Base-by-base conservation (phyloP, 306 rosid genomes). In the Casuarina cunninghamiana region DNA sequence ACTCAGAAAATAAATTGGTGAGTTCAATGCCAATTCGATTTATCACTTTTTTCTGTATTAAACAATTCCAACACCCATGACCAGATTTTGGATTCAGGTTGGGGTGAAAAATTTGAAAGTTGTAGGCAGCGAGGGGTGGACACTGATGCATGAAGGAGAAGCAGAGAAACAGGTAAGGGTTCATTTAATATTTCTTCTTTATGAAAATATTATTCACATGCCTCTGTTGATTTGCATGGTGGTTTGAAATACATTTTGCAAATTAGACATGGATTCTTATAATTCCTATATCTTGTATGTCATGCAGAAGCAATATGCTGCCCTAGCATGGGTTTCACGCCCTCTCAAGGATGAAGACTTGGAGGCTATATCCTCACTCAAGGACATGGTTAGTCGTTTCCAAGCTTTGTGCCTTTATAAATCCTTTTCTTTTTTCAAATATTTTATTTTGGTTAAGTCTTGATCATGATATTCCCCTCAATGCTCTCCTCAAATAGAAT, bases 101-200 rank as follows among this genome's bases (percentile, higher is more conserved):
- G 88, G 90, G 39, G 89, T 92, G 75, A 92, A 88, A 84, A 92
- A 92, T 93, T 81, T 95, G 81, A 92, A 89, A 86, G 74, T 87
- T 35, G 91, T 86, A 71, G 91, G 91, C 55, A 89, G 92, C 80
- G 83, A 87, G 63, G 96, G 92, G 53, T 92, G 97, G 97, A 75
- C 91, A 66, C 85, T 91, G 53, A 91, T 94, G 92, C 95, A 87
- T 72, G 98, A 89, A 83, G 97, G 98, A 32, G 97, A 95, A 85
- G 91, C 96, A 72, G 97, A 95, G 81, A 95, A 95, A 86, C 97
- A 95, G 97, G 98, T 92, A 37, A 75, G 50, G 5, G 44, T 68
- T 84, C 55, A 8, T 15, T 39, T 17, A 7, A 17, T 1, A 26
- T 26, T 15, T 71, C 46, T 53, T 17, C 83, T 41, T 41, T 71